Evolutionary conservation across 495 filamentous ascomycete genomes (phyloP).

Genomic region (Podospora australis): DNA sequence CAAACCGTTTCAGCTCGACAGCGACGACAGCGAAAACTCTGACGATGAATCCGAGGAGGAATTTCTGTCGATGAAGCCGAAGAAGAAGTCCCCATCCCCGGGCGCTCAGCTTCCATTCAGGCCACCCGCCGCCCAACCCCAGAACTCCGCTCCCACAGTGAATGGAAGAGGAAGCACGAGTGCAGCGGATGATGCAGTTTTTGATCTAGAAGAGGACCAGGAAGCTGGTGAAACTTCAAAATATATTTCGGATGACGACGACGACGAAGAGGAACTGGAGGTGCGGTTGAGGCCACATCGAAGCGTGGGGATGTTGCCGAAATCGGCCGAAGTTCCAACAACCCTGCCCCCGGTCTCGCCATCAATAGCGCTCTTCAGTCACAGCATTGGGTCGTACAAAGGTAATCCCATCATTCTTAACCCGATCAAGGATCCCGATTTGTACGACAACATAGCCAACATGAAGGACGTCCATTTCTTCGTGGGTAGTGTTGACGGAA

Average conservation of each 20-base stretch:
- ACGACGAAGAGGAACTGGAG: slow-evolving; percentile 19
- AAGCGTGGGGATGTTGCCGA: not conserved
- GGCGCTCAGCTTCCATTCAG: slow-evolving; percentile 4
- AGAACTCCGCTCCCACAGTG: not conserved
- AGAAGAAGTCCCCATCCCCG: slow-evolving; percentile 15
- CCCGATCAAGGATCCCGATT: slow-evolving; percentile 33
- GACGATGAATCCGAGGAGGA: slow-evolving; percentile 20
- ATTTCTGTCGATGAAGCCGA: slow-evolving; percentile 27
- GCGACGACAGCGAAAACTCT: slow-evolving; percentile 14
- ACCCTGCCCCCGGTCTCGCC: slow-evolving; percentile 16
- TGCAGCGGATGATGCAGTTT: not conserved
- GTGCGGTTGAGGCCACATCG: not conserved
- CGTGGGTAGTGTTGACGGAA: slow-evolving; percentile 40
- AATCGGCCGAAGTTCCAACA: not conserved
- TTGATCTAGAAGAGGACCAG: slow-evolving; percentile 14
- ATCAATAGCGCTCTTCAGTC: slow-evolving; percentile 21
- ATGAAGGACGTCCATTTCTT: slow-evolving; percentile 41
- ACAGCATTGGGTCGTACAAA: slow-evolving; percentile 39
- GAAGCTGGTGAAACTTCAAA: slow-evolving; percentile 20
- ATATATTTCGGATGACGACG: slow-evolving; percentile 17
- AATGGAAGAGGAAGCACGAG: not conserved
- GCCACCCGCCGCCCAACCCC: slow-evolving; percentile 13
- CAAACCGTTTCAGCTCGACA: slow-evolving; percentile 24
- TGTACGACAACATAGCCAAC: slow-evolving; percentile 38
- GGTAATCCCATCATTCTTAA: slow-evolving; percentile 26